Base-by-base conservation (phyloP, 1,284 basidiomycete species). In the Pseudozyma tsukubaensis region DNA sequence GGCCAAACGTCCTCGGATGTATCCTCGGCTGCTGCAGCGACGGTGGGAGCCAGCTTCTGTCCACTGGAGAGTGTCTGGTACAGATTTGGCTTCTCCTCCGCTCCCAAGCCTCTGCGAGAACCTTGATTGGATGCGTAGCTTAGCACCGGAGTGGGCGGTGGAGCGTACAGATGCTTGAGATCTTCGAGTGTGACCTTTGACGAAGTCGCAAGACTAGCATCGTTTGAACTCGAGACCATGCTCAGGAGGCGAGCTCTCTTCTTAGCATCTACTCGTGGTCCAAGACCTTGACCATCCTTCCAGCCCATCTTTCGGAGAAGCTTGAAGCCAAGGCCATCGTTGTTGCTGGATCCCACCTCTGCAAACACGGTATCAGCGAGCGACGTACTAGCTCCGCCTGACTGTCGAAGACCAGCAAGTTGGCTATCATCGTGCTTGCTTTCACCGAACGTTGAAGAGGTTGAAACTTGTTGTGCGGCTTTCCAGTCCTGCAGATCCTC, bases 281-380 rank as follows among this genome's bases (percentile, higher is more conserved):
- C 96, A 29, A 98, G 89, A 5, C 94, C 96, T 84, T 97, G 94
- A 0, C 95, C 96, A 0, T 90, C 86, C 59, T 91, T 88, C 96
- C 96, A 98, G 0, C 96, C 96, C 90, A 98, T 96, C 85, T 94
- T 94, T 85, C 91, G 91, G 50, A 99, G 88, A 4, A 98, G 89
- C 35, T 90, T 43, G 47, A 55, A 64, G 9, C 80, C 80, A 45
- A 77, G 19, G 12, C 32, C 34, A 42, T 57, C 43, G 13, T 21
- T 45, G 4, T 21, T n/a, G 43, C 19, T 21, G 18, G 43, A 45
- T 18, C 53, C 42, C 9, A 39, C 14, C 11, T 36, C 19, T 8
- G 18, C 14, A 13, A 39, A n/a, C 6, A 43, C 42, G 5, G 54
- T 21, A 14, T 59, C 49, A 2, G 43, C 45, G 11, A 50, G 45